Conservation (phyloP, 169 alveolate species). For the Amoebophrya sp. region DNA sequence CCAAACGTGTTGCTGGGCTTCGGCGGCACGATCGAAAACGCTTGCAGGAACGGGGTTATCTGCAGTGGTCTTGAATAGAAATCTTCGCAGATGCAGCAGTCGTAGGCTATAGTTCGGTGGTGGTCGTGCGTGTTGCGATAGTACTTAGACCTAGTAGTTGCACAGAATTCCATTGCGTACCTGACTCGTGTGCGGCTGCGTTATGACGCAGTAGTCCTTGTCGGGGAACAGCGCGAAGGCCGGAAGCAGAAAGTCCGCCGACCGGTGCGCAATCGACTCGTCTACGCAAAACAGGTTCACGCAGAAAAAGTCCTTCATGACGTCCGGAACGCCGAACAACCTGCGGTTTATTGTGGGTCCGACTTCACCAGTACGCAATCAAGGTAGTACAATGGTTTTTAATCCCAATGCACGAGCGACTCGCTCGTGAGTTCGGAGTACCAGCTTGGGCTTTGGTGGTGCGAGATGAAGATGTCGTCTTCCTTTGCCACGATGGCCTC, state of each 20-base stretch:
- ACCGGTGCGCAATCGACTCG: conserved; percentile 58
- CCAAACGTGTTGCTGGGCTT: not conserved
- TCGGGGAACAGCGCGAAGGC: conserved; percentile 47
- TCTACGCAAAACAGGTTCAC: conserved; percentile 65
- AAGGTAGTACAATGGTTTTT: no score
- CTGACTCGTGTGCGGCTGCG: conserved; percentile 53
- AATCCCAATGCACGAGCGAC: no score
- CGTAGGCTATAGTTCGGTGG: no score
- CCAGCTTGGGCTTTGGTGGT: not conserved
- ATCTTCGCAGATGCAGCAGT: no score
- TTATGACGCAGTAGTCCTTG: conserved; percentile 61
- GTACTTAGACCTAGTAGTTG: no score
- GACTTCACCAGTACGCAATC: no score
- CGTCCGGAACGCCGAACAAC: not conserved
- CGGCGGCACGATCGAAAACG: not conserved
- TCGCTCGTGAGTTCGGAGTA: no score
- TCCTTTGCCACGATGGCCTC: not conserved
- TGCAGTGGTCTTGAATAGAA: not conserved
- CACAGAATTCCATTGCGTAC: no score
- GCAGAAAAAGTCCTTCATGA: conserved; percentile 56
- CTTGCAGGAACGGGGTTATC: not conserved
- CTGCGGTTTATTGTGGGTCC: no score
- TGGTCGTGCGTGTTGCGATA: no score
- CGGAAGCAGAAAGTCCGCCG: conserved; percentile 57
- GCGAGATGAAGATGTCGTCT: not conserved